phyloP scores from a whole-genome alignment of 2,329 filamentous ascomycete species.

The Hymenoscyphus fraxineus region DNA sequence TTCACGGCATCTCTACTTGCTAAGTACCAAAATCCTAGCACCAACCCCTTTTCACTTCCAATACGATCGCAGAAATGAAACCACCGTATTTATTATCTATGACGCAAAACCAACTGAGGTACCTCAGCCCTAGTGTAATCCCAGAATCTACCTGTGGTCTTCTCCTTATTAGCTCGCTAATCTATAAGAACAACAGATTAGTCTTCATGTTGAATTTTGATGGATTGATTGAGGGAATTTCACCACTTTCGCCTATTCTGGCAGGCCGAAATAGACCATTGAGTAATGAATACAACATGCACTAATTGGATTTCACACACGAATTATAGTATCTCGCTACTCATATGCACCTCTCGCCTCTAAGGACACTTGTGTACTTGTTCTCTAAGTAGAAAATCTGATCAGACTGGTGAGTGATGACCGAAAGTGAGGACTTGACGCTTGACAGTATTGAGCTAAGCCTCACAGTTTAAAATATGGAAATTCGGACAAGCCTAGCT shows the following conservation, averaged over 20 bases:
- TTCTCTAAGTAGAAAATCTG: neutral
- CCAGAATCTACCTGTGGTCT: conserved; percentile 25
- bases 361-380: no score
- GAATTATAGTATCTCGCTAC: no score
- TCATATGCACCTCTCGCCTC: no score
- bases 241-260: conserved; percentile 14
- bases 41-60: no score
- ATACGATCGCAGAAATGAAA: neutral
- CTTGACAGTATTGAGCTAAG: neutral
- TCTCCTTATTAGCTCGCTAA: conserved; percentile 39
- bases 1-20: no score
- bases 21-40: no score
- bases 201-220: neutral
- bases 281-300: no score
- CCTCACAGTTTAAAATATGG: neutral
- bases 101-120: neutral
- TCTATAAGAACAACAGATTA: conserved; percentile 8
- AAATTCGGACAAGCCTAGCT: neutral
- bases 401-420: neutral
- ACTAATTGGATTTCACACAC: no score
- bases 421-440: neutral
- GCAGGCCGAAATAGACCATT: no score
- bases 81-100: neutral
- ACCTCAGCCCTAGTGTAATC: conserved; percentile 14
- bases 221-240: neutral